phyloP scores from a whole-genome alignment of 1,284 basidiomycete species.

The Naganishia sp. region DNA sequence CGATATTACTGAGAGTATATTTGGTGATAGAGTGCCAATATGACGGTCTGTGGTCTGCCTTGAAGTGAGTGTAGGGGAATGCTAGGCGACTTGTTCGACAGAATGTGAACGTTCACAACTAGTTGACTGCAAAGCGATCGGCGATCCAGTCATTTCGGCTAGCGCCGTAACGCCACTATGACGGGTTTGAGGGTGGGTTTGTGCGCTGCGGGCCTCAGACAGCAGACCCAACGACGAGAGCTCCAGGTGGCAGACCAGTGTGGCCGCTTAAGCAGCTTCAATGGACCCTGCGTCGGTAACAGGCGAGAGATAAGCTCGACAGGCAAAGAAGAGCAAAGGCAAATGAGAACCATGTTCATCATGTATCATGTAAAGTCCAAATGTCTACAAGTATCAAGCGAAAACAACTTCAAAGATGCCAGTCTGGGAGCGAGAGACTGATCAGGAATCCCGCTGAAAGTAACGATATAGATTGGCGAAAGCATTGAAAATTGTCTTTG shows the following conservation, averaged over 20 bases:
- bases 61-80: not conserved
- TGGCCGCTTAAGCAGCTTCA: too few relatives aligned
- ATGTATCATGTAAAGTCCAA: slow-evolving; percentile 25
- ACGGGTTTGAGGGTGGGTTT: too few relatives aligned
- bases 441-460: slow-evolving; percentile 22
- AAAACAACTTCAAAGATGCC: slow-evolving; percentile 8
- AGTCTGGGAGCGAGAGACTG: slow-evolving; percentile 21
- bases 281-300: too few relatives aligned
- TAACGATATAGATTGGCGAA: slow-evolving; percentile 9
- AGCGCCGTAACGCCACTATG: too few relatives aligned
- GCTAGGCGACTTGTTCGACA: not conserved
- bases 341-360: slow-evolving; percentile 30
- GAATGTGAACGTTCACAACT: not conserved
- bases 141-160: slow-evolving; percentile 10
- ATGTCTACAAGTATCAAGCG: slow-evolving; percentile 3
- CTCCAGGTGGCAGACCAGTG: too few relatives aligned
- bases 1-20: not conserved
- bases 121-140: slow-evolving; percentile 2
- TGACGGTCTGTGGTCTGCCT: too few relatives aligned
- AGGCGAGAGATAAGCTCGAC: too few relatives aligned
- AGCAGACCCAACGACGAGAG: too few relatives aligned
- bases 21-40: not conserved
- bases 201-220: too few relatives aligned
- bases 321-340: not conserved
- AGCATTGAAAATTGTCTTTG: not conserved